A percentile compares a stretch with the other conserved stretches of the same genome.
Conservation (phyloP, 306 rosid species). For the Cucurbita pepo region DNA sequence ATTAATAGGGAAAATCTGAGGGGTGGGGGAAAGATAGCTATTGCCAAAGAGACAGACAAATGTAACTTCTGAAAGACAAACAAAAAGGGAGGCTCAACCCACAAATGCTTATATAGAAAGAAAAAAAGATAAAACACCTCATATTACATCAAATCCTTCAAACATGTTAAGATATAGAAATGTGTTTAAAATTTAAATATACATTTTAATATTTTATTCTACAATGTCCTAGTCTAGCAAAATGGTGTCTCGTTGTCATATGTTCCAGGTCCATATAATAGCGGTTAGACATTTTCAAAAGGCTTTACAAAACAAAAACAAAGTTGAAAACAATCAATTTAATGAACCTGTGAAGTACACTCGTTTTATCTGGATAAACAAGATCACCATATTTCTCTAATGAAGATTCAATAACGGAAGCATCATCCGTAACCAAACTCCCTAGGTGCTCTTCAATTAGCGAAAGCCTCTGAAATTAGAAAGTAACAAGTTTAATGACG, state of each 20-base stretch:
- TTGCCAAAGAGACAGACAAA: background rate
- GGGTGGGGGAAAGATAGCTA: background rate
- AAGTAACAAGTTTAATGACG: slow-evolving; percentile 6
- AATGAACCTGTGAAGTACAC: slow-evolving; percentile 54
- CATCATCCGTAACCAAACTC: slow-evolving; percentile 73
- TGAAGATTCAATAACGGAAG: slow-evolving; percentile 65
- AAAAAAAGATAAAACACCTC: background rate
- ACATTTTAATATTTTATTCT: background rate
- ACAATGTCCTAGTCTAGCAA: background rate
- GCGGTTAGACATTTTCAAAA: background rate
- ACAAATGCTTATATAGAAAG: background rate
- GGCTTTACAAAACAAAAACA: background rate
- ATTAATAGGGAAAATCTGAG: background rate
- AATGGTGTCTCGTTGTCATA: background rate
- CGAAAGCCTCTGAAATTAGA: slow-evolving; percentile 47
- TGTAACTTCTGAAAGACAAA: background rate
- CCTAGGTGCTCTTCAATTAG: slow-evolving; percentile 66
- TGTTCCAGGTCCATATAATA: background rate
- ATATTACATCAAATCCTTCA: background rate
- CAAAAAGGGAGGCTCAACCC: background rate
- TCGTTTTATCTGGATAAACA: slow-evolving; percentile 30
- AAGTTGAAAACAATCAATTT: background rate
- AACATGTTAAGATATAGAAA: background rate
- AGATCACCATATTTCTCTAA: slow-evolving; percentile 62
- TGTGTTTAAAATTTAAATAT: background rate